Base-by-base conservation (phyloP, 352 stramenopile species). In the Plasmopara viticola region DNA sequence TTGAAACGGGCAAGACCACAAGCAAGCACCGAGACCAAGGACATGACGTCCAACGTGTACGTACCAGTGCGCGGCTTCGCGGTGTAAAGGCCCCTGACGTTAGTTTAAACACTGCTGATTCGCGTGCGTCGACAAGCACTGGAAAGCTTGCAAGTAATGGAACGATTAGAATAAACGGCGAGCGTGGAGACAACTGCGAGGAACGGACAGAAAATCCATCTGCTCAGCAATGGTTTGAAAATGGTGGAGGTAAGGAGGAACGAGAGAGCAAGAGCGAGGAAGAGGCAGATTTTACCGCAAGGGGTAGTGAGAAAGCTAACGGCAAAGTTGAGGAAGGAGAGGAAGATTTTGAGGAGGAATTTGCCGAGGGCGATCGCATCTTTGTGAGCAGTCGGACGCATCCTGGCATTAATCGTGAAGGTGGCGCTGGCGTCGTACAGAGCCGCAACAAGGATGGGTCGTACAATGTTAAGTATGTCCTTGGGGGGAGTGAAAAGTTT, bases 391-490 rank as follows among this genome's bases (percentile, higher is more conserved):
- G 74, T 51, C 78, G 82, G 12, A 90, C 81, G 43, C 68, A 73
- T 31, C 84, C 81, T 30, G 84, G 84, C 10, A 81, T 94, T 41
- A 94, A 94, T 69, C 85, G 84, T 39, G 58, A 74, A 29, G 84
- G 84, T 30, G 84, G 84, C 18, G 78, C 76, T 10, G 84, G 56
- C 2, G 67, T 73, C 29, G 61, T 94, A 12, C 46, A 63, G 37
- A 48, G 63, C 7, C 56, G 59, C 29, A 86, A 89, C 50, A 73
- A 76, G 8, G 81, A 91, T 40, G 74, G 69, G 43, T 78, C 76
- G 13, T 91, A 90, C 64, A 71, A 85, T 48, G 68, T 94, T 52
- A 94, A 94, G 66, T 94, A 91, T 56, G 55, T 94, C 39, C 64
- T 94, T 9, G 84, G 84, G 14, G 81, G 84, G 0, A 72, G 64